phyloP scores from a whole-genome alignment of 768 basidiomycete genomes.

The Dioszegia aurantiaca region DNA sequence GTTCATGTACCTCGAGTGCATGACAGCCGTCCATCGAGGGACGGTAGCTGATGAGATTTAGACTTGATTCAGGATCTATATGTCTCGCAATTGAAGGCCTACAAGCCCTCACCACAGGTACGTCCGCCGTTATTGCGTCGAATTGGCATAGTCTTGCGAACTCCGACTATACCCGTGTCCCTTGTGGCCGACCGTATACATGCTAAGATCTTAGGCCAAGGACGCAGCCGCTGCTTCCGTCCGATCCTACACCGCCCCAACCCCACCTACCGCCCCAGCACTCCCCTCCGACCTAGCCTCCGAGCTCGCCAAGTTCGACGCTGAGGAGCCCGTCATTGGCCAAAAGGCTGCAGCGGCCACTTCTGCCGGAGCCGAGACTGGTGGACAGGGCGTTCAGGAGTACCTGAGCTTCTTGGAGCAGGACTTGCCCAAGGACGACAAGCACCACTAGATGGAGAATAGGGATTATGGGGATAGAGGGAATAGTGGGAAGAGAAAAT shows the following conservation, averaged over 20 bases:
- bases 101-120: conserved; percentile 73
- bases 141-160: too few species aligned
- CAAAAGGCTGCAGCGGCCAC: conserved; percentile 49
- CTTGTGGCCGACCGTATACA: too few species aligned
- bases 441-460: conserved; percentile 55
- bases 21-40: too few species aligned
- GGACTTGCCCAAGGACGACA: conserved; percentile 68
- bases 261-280: conserved; percentile 68
- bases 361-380: conserved; percentile 50
- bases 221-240: conserved; percentile 86
- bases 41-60: conserved; percentile 48
- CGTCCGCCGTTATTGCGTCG: too few species aligned
- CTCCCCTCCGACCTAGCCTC: conserved; percentile 80
- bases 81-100: conserved; percentile 79
- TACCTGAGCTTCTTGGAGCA: conserved; percentile 78
- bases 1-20: background rate
- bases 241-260: conserved; percentile 73
- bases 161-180: too few species aligned
- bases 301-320: conserved; percentile 79
- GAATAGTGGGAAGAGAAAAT: background rate
- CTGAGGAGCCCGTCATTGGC: conserved; percentile 64
- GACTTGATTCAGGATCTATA: conserved; percentile 93
- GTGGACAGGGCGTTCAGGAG: conserved; percentile 64
- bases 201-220: conserved; percentile 62
- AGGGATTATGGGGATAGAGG: conserved; percentile 4